phyloP scores from a whole-genome alignment of 192 early-diverging fungal genomes.

The Linnemannia schmuckeri region DNA sequence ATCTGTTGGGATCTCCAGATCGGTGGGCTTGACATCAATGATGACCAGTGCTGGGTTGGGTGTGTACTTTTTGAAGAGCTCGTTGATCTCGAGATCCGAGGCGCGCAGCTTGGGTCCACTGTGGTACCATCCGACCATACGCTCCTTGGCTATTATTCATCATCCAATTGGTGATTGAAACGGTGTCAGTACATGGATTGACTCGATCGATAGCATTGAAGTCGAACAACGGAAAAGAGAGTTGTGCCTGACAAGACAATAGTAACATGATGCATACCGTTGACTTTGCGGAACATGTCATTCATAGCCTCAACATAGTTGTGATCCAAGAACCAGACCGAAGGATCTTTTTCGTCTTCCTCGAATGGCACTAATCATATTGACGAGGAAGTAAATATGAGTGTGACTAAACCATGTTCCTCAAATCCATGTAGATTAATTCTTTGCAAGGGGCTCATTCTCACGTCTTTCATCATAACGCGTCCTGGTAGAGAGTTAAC shows the following conservation, averaged over 20 bases:
- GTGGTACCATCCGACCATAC: conserved; percentile 99
- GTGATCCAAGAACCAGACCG: conserved; percentile 99
- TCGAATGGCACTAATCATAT: conserved; percentile 93
- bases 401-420: not conserved
- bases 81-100: conserved; percentile 98
- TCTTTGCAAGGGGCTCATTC: not conserved
- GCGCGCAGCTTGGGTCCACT: conserved; percentile 97
- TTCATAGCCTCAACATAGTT: conserved; percentile 99
- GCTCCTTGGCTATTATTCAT: conserved; percentile 82
- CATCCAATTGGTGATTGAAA: not conserved
- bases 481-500: not conserved
- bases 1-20: conserved; percentile 94
- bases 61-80: conserved; percentile 95
- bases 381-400: not conserved
- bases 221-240: not conserved
- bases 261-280: conserved; percentile 72
- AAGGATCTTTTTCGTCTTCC: conserved; percentile 98
- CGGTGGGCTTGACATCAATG: conserved; percentile 95
- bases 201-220: not conserved
- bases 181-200: not conserved
- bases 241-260: not conserved
- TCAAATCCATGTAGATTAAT: not conserved
- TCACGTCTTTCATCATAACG: not conserved
- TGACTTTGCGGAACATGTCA: conserved; percentile 99
- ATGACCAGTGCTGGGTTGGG: conserved; percentile 98